Base-by-base conservation (phyloP, 345 rosid genomes). In the Acer saccharum region DNA sequence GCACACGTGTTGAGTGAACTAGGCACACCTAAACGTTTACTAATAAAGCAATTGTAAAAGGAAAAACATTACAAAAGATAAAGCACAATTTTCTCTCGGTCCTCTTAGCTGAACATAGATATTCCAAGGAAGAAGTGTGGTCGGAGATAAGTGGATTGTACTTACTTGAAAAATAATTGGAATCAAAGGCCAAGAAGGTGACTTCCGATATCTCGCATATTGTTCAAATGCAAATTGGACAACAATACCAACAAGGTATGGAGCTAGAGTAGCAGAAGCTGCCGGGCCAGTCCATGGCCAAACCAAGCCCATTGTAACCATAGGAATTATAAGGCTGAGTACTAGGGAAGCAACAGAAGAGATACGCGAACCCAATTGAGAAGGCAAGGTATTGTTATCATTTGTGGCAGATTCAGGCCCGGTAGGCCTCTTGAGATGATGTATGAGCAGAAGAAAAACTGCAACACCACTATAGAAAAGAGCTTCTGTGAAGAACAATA, bases 241-340 rank as follows among this genome's bases (percentile, higher is more conserved):
- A 44, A 91, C 89, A 39, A 94, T 92, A 35, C 99, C 99, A 20
- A 92, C 99, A 13, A 94, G 89, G 87, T 94, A 92, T 1, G 99
- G 99, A 79, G 99, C 98, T 43, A 94, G 98, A 73, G 99, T 90
- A 62, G 99, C 99, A 74, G 97, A 96, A 74, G 98, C 98, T 57
- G 98, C 98, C 48, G 98, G 99, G 27, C 99, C 98, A 1, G 99
- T 96, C 99, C 99, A 96, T 48, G 99, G 99, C 98, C 98, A 94
- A 69, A 94, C 98, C 25, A 94, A 91, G 69, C 98, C 99, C 99
- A 96, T 96, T 39, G 98, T 96, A 60, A 94, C 95, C 98, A 94
- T 87, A 29, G 98, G 98, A 81, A 91, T 89, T 78, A 90, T 87
- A 79, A 96, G 97, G 85, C 98, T 92, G 58, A 96, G 98, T n/a